Base-by-base conservation (phyloP, 129 eudicot species). In the Chrysanthemum seticuspe region DNA sequence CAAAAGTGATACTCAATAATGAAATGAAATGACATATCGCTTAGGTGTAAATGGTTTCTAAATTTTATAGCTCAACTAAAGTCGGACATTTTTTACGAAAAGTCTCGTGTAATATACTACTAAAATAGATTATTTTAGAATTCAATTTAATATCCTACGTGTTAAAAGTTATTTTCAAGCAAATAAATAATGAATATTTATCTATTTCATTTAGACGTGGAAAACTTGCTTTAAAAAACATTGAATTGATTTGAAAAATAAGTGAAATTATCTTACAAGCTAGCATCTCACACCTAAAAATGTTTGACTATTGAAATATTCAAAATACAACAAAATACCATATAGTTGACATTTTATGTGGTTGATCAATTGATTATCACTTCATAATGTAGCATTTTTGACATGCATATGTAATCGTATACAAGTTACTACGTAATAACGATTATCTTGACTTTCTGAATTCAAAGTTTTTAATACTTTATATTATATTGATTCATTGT, bases 291-390 rank as follows among this genome's bases (percentile, higher is more conserved):
- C 19, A 69, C 5, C 9, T 56, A 71, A 4, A 71, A 19, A 56
- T 18, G 19, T 71, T 71, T 71, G 75, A 71, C 75, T 65, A 55
- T 55, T 56, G 75, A 71, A 55, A 56, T 56, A 36, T 50, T 71
- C 75, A 55, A 69, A 53, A 18, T n/a, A 31, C 5, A 54, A 16
- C 31, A 55, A 4, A 61, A 71, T 36, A 12, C 19, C 7, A 53
- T 1, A 53, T 53, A 15, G 58, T 53, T 53, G 58, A 53, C 58
- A 53, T 53, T 53, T 53, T 15, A 53, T 13, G 56, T 15, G n/a
- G n/a, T 13, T 13, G 6, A 53, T 15, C 18, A 12, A 52, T 2
- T 52, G 15, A 11, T 53, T 1, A 15, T 3, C 16, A 15, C 19
- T 53, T 53, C 19, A 10, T 53, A 53, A 13, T 13, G 16, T 53